Percentiles rank a stretch among this genome's conserved stretches.
phyloP scores from a whole-genome alignment of 192 early-diverging fungal genomes.

The Backusella sp. region DNA sequence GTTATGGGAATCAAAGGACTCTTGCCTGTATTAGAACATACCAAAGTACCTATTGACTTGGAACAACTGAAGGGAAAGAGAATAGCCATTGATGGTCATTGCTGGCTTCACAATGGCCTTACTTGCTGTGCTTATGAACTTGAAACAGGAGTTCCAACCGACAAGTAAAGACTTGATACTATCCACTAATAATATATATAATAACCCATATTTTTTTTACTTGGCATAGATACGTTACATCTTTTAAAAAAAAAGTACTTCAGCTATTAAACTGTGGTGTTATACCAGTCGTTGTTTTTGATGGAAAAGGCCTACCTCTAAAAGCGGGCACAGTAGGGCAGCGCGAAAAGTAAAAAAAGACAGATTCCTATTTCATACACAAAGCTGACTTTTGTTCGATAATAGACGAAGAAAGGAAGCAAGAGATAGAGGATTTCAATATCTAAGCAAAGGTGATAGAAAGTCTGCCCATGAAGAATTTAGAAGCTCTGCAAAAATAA shows the following conservation, averaged over 20 bases:
- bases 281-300: slow-evolving; percentile 89
- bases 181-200: neutral
- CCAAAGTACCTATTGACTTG: slow-evolving; percentile 67
- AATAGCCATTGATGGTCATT: slow-evolving; percentile 91
- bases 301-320: slow-evolving; percentile 86
- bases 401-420: neutral
- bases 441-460: neutral
- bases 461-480: neutral
- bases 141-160: slow-evolving; percentile 62
- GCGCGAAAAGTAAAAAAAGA: slow-evolving; percentile 47
- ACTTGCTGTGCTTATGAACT: slow-evolving; percentile 85
- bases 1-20: slow-evolving; percentile 91
- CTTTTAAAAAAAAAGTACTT: slow-evolving; percentile 74
- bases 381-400: neutral
- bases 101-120: slow-evolving; percentile 93
- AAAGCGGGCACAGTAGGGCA: slow-evolving; percentile 75
- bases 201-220: neutral
- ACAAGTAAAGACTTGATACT: slow-evolving; percentile 45
- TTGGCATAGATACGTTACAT: slow-evolving; percentile 72
- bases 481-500: neutral
- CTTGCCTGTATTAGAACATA: slow-evolving; percentile 75
- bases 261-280: slow-evolving; percentile 73
- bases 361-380: neutral
- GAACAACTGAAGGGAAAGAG: slow-evolving; percentile 66
- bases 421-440: neutral